Percentiles rank a stretch among this genome's conserved stretches.
These are phyloP conservation scores for Zangia roseola DNA, from an alignment of 768 basidiomycete genomes.

Conservation along the genomic window DNA sequence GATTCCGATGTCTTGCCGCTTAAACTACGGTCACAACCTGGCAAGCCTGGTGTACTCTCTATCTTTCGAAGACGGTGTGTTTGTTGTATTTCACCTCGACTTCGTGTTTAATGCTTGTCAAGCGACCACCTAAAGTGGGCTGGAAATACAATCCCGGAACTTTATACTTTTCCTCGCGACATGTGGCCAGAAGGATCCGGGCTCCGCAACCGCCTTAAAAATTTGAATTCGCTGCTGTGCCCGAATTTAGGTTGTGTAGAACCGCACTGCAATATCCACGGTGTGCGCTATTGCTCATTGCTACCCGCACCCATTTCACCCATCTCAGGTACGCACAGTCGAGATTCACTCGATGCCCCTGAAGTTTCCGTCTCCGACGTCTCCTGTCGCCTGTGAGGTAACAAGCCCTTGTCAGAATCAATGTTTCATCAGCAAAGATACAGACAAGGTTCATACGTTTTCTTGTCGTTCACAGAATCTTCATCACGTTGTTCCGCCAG, in stretches of 20 bases:
- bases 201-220: conserved; percentile 32
- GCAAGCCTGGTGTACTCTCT: conserved; percentile 29
- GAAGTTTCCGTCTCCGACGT: not conserved
- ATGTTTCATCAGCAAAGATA: conserved; percentile 25
- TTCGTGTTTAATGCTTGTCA: conserved; percentile 6
- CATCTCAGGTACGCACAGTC: conserved; percentile 19
- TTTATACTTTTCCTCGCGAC: conserved; percentile 10
- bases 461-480: not conserved
- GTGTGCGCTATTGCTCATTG: conserved; percentile 29
- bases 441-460: conserved; percentile 12
- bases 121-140: conserved; percentile 35
- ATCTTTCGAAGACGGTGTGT: conserved; percentile 21
- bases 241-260: conserved; percentile 50
- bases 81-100: conserved; percentile 19
- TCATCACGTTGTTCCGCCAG: conserved; percentile 1
- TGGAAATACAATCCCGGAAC: conserved; percentile 24
- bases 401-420: conserved; percentile 25
- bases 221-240: conserved; percentile 47
- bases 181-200: conserved; percentile 10
- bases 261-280: conserved; percentile 49
- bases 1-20: conserved; percentile 45
- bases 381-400: conserved; percentile 5
- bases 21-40: conserved; percentile 28
- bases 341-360: conserved; percentile 20
- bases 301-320: conserved; percentile 14